These are phyloP conservation scores for Saturnispora sekii DNA, from an alignment of 805 yeast genomes.

Conservation along the genomic window DNA sequence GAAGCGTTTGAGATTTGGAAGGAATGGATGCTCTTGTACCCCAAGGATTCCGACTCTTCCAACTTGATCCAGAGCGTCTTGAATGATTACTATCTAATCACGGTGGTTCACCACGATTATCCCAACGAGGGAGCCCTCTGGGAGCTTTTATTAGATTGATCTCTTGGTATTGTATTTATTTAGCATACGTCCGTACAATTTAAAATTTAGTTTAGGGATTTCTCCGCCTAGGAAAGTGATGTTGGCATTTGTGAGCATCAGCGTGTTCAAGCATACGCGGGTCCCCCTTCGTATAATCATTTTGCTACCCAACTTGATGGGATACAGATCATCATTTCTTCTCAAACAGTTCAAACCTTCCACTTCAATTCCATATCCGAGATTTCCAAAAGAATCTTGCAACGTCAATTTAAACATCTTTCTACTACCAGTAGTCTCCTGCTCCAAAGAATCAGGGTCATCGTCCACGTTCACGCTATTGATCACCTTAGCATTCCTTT, in stretches of 20 bases:
- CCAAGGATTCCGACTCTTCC: conserved; percentile 44
- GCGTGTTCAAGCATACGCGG: conserved; percentile 36
- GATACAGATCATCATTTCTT: conserved; percentile 16
- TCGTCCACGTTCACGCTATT: conserved; percentile 35
- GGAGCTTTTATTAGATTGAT: conserved; percentile 42
- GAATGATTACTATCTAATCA: conserved; percentile 63
- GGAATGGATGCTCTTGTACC: conserved; percentile 84
- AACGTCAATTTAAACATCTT: conserved; percentile 44
- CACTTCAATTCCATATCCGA: conserved; percentile 49
- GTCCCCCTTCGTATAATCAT: conserved; percentile 42
- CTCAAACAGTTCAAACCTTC: conserved; percentile 42
- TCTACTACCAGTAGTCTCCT: background rate
- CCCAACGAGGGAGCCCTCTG: conserved; percentile 66
- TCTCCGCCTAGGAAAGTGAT: conserved; percentile 24
- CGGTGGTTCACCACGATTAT: conserved; percentile 80
- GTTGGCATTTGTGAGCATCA: conserved; percentile 24
- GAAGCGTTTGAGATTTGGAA: conserved; percentile 88
- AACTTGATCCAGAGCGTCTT: conserved; percentile 52
- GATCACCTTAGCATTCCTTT: conserved; percentile 26
- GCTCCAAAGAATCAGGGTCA: background rate
- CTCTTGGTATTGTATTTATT: conserved; percentile 27
- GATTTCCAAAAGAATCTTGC: conserved; percentile 42
- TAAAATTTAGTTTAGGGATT: conserved; percentile 19
- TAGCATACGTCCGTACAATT: conserved; percentile 27
- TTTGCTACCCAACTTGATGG: conserved; percentile 48